Conservation (phyloP, 768 basidiomycete species). For the Mrakia hoshinonis region DNA sequence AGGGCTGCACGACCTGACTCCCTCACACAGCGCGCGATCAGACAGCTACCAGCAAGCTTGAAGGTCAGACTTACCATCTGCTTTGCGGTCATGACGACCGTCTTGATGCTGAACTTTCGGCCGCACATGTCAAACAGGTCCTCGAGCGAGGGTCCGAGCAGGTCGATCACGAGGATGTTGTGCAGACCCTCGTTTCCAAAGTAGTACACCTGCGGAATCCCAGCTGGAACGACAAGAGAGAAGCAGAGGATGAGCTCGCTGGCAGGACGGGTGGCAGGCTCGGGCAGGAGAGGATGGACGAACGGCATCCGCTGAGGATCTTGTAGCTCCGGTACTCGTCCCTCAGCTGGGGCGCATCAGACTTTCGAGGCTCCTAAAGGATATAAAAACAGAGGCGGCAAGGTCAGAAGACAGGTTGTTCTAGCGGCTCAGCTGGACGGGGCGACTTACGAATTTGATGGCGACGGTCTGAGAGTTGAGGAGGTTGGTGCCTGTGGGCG, state of each 20-base stretch:
- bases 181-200: slow-evolving; percentile 98
- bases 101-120: slow-evolving; percentile 94
- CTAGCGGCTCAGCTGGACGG: neutral
- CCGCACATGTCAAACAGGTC: slow-evolving; percentile 99
- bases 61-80: slow-evolving; percentile 69
- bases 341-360: slow-evolving; percentile 92
- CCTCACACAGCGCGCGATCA: neutral
- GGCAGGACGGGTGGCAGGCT: neutral
- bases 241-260: no score
- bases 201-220: slow-evolving; percentile 98
- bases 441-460: slow-evolving; percentile 90
- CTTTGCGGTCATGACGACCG: slow-evolving; percentile 95
- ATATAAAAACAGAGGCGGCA: neutral
- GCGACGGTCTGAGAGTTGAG: slow-evolving; percentile 98
- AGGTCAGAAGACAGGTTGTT: neutral
- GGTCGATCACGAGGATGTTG: slow-evolving; percentile 96
- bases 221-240: slow-evolving; percentile 49
- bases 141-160: slow-evolving; percentile 90
- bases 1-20: no score
- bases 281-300: slow-evolving; percentile 41
- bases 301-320: slow-evolving; percentile 83
- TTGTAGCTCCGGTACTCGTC: slow-evolving; percentile 99
- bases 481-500: slow-evolving; percentile 72
- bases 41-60: neutral
- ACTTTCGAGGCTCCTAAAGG: slow-evolving; percentile 61